Conservation (phyloP, 73 alveolate species). For the Blepharisma japonicum region DNA sequence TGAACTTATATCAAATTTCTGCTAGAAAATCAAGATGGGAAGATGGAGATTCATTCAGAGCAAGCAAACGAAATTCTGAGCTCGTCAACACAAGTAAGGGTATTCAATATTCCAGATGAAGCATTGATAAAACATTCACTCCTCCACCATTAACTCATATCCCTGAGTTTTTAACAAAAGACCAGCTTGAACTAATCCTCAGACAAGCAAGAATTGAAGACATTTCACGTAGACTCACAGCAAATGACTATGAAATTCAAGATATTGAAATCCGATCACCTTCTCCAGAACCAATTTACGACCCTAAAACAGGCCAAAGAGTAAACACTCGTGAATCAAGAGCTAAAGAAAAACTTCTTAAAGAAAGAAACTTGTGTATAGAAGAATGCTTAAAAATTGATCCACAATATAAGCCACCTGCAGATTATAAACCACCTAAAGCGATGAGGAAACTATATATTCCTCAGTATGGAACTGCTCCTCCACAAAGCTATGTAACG, state of each 20-base stretch:
- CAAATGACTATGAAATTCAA: slow-evolving; percentile 77
- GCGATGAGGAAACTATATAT: slow-evolving; percentile 74
- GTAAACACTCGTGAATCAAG: slow-evolving; percentile 89
- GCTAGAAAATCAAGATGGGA: slow-evolving; percentile 19
- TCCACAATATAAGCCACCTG: slow-evolving; percentile 85
- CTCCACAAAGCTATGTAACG: slow-evolving; percentile 69
- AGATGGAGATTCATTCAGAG: slow-evolving; percentile 22
- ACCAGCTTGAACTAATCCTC: slow-evolving; percentile 67
- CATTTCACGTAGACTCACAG: slow-evolving; percentile 76
- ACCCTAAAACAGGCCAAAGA: slow-evolving; percentile 83
- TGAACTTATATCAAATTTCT: too few relatives aligned
- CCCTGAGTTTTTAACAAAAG: slow-evolving; percentile 46
- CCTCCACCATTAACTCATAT: slow-evolving; percentile 59
- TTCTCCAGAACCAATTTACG: slow-evolving; percentile 97
- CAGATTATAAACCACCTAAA: slow-evolving; percentile 93
- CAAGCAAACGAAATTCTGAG: not conserved
- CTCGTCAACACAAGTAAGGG: not conserved
- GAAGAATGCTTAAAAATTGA: slow-evolving; percentile 82
- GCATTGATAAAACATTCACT: slow-evolving; percentile 43
- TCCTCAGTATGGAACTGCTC: slow-evolving; percentile 74
- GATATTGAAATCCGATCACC: slow-evolving; percentile 96
- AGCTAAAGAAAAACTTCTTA: slow-evolving; percentile 76
- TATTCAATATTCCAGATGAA: slow-evolving; percentile 2
- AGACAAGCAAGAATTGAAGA: slow-evolving; percentile 92
- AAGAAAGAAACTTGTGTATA: slow-evolving; percentile 78